These are phyloP conservation scores for Harrya chromipes DNA, from an alignment of 768 basidiomycete species.

Conservation along the genomic window DNA sequence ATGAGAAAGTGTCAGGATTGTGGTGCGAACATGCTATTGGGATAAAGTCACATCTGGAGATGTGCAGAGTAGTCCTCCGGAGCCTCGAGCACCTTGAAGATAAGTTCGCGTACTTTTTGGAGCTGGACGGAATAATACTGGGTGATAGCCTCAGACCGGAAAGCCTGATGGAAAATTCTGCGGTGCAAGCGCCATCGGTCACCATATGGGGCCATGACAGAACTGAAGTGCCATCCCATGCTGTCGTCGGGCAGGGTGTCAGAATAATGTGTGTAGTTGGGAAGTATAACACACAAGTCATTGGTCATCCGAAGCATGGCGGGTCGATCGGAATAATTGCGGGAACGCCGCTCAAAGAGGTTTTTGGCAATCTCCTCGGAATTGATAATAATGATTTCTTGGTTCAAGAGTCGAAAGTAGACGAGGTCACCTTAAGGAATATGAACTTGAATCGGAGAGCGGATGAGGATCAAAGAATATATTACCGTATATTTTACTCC, in stretches of 20 bases:
- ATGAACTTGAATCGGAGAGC: too few relatives aligned
- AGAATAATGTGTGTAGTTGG: neutral
- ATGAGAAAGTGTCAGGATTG: neutral
- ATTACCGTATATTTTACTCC: too few relatives aligned
- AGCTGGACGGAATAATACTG: conserved; percentile 24
- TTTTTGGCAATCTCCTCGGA: too few relatives aligned
- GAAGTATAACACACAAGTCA: conserved; percentile 23
- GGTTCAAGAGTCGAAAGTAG: too few relatives aligned
- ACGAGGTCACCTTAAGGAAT: too few relatives aligned
- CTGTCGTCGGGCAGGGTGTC: conserved; percentile 3
- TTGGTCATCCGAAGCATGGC: conserved; percentile 24
- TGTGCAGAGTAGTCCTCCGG: conserved; percentile 18
- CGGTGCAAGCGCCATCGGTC: conserved; percentile 30
- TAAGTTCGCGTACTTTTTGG: conserved; percentile 24
- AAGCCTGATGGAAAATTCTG: conserved; percentile 28
- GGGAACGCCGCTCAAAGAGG: too few relatives aligned
- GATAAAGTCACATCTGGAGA: conserved; percentile 24
- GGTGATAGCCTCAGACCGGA: conserved; percentile 18
- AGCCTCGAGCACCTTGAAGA: conserved; percentile 23
- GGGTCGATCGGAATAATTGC: conserved; percentile 32
- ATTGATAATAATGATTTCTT: too few relatives aligned
- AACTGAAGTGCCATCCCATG: conserved; percentile 31
- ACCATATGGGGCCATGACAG: conserved; percentile 24
- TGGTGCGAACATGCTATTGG: neutral
- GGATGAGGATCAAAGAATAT: too few relatives aligned